Percentiles rank a stretch among this genome's conserved stretches.
Conservation (phyloP, 129 eudicot species). For the Ambrosia trifida region DNA sequence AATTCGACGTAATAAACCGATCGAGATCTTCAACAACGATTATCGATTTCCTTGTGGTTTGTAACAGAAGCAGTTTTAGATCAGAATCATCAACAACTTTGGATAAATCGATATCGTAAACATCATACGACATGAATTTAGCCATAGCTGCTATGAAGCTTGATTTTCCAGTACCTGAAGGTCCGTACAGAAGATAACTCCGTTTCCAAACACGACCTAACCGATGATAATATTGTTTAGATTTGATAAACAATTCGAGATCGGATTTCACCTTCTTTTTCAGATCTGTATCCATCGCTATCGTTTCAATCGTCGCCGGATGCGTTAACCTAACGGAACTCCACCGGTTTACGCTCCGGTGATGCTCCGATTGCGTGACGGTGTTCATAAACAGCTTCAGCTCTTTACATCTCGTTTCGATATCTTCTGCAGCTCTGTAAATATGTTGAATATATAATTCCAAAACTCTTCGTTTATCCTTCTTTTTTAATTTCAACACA, state of each 20-base stretch:
- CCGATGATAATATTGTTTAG: conserved; percentile 41
- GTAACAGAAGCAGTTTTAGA: conserved; percentile 57
- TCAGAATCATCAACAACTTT: conserved; percentile 53
- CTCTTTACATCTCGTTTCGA: conserved; percentile 49
- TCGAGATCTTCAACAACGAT: conserved; percentile 70
- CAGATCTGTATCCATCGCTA: conserved; percentile 66
- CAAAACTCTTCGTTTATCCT: conserved; percentile 62
- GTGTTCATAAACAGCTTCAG: conserved; percentile 43
- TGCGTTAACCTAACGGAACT: conserved; percentile 51
- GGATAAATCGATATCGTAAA: conserved; percentile 58
- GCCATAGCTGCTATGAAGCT: conserved; percentile 50
- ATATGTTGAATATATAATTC: conserved; percentile 73
- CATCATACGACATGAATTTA: conserved; percentile 49
- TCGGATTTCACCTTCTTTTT: conserved; percentile 40
- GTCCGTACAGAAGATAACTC: conserved; percentile 36
- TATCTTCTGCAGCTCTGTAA: conserved; percentile 55
- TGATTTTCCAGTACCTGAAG: conserved; percentile 31
- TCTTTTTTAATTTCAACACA: conserved; percentile 51
- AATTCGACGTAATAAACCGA: conserved; percentile 29
- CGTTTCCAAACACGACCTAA: conserved; percentile 45
- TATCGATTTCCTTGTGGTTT: conserved; percentile 40
- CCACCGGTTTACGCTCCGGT: conserved; percentile 52
- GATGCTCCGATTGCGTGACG: conserved; percentile 9
- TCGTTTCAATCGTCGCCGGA: conserved; percentile 68
- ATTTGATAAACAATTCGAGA: conserved; percentile 35